phyloP scores from a whole-genome alignment of 23 red algal species.

The Gracilariopsis chorda region DNA sequence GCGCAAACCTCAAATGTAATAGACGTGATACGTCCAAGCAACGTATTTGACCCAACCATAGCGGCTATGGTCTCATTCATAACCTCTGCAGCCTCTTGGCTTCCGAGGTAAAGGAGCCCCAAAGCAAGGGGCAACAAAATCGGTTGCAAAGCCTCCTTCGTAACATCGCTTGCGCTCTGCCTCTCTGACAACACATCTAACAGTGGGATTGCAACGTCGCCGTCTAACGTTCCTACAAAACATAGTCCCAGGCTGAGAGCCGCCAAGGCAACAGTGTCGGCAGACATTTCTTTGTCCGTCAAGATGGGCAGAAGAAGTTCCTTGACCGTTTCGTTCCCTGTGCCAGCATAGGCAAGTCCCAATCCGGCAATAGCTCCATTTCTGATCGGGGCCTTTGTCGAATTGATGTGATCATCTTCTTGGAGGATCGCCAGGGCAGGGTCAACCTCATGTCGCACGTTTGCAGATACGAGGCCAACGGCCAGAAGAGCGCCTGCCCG shows the following conservation, averaged over 20 bases:
- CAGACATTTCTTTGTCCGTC: conserved; percentile 61
- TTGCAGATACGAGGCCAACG: conserved; percentile 83
- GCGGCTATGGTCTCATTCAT: conserved; percentile 60
- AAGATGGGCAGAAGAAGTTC: conserved; percentile 81
- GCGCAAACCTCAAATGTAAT: conserved; percentile 72
- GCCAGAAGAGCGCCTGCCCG: conserved; percentile 85
- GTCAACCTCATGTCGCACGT: conserved; percentile 88
- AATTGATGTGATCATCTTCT: conserved; percentile 51
- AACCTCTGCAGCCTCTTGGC: conserved; percentile 72
- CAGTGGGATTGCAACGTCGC: conserved; percentile 80
- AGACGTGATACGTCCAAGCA: conserved; percentile 50
- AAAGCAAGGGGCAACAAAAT: conserved; percentile 83
- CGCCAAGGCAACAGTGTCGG: conserved; percentile 73
- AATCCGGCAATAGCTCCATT: conserved; percentile 87
- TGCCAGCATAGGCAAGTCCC: conserved; percentile 94
- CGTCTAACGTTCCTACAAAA: conserved; percentile 81
- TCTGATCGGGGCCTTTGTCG: conserved; percentile 29
- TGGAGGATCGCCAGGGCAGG: conserved; percentile 83
- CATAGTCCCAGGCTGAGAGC: conserved; percentile 88
- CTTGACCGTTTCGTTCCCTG: conserved; percentile 64
- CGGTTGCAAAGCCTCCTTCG: conserved; percentile 46
- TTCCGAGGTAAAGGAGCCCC: conserved; percentile 79
- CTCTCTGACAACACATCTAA: conserved; percentile 86
- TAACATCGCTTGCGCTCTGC: conserved; percentile 24
- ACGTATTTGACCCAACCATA: conserved; percentile 51